phyloP scores from a whole-genome alignment of 164 flowering plant genomes.

The grape (Vitis vinifera) region DNA sequence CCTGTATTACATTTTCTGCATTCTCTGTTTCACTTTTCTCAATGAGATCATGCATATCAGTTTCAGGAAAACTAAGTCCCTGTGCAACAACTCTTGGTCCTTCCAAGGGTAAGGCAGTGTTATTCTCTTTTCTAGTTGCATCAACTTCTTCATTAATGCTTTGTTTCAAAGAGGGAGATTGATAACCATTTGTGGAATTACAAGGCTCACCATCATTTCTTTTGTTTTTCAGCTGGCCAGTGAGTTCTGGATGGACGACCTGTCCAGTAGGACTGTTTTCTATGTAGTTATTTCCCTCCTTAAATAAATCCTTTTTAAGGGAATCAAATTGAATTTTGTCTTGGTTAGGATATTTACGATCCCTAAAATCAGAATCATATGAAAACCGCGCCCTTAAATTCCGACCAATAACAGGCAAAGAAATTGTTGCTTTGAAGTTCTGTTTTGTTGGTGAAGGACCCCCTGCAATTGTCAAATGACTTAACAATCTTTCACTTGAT shows the following conservation, averaged over 20 bases:
- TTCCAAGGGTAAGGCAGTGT: conserved; percentile 1
- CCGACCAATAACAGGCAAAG: conserved; percentile 78
- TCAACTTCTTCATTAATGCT: conserved; percentile 8
- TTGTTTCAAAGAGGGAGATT: conserved; percentile 13
- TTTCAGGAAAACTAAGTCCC: conserved; percentile 12
- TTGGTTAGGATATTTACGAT: conserved; percentile 8
- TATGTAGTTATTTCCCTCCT: conserved; percentile 14
- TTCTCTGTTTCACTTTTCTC: conserved; percentile 10
- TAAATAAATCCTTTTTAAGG: conserved; percentile 5
- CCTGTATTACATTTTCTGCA: conserved; percentile 10
- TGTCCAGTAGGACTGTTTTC: conserved; percentile 9
- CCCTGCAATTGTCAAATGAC: conserved; percentile 77
- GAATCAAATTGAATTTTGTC: conserved; percentile 14
- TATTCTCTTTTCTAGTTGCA: background rate
- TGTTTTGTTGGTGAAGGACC: conserved; percentile 92
- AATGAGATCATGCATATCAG: background rate
- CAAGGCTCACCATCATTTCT: conserved; percentile 15
- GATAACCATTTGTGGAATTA: conserved; percentile 12
- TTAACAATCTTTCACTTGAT: conserved; percentile 18
- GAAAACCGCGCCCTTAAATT: conserved; percentile 61
- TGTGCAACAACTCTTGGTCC: conserved; percentile 10
- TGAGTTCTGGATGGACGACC: conserved; percentile 18
- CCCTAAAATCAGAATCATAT: conserved; percentile 28
- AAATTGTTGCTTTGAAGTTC: conserved; percentile 74
- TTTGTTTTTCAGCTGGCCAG: conserved; percentile 12